Evolutionary conservation across 345 rosid genomes (phyloP).

Genomic region (Luvunga scandens): DNA sequence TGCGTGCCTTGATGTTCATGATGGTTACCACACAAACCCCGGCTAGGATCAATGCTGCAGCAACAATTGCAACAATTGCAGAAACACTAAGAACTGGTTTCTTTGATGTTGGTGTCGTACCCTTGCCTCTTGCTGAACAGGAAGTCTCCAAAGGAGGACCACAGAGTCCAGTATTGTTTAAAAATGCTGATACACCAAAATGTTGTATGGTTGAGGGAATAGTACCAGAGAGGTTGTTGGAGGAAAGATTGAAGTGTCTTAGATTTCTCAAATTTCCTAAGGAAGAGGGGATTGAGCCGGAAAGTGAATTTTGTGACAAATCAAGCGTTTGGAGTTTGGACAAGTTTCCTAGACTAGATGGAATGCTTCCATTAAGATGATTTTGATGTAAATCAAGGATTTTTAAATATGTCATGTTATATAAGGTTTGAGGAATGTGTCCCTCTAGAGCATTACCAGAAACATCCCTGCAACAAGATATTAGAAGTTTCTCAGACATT

Average conservation of each 20-base stretch:
- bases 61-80: slow-evolving; percentile 77
- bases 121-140: slow-evolving; percentile 45
- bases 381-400: slow-evolving; percentile 72
- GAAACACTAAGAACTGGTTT: slow-evolving; percentile 65
- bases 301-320: slow-evolving; percentile 66
- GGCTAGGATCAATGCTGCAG: slow-evolving; percentile 73
- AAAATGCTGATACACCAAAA: slow-evolving; percentile 70
- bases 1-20: slow-evolving; percentile 79
- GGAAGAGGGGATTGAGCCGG: slow-evolving; percentile 69
- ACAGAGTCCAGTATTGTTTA: slow-evolving; percentile 69
- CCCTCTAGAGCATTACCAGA: slow-evolving; percentile 74
- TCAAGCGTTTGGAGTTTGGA: slow-evolving; percentile 56
- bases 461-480: slow-evolving; percentile 67
- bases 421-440: slow-evolving; percentile 55
- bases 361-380: slow-evolving; percentile 67
- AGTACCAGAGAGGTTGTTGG: slow-evolving; percentile 70
- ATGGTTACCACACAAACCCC: slow-evolving; percentile 78
- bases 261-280: slow-evolving; percentile 54
- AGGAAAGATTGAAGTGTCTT: slow-evolving; percentile 63
- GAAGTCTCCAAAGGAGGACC: slow-evolving; percentile 65
- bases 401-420: slow-evolving; percentile 69
- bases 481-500: slow-evolving; percentile 20
- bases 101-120: slow-evolving; percentile 27
- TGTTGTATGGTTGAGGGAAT: slow-evolving; percentile 56
- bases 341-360: slow-evolving; percentile 54